Evolutionary conservation across 495 filamentous ascomycete species (phyloP).

Genomic region (Rhypophila decipiens): DNA sequence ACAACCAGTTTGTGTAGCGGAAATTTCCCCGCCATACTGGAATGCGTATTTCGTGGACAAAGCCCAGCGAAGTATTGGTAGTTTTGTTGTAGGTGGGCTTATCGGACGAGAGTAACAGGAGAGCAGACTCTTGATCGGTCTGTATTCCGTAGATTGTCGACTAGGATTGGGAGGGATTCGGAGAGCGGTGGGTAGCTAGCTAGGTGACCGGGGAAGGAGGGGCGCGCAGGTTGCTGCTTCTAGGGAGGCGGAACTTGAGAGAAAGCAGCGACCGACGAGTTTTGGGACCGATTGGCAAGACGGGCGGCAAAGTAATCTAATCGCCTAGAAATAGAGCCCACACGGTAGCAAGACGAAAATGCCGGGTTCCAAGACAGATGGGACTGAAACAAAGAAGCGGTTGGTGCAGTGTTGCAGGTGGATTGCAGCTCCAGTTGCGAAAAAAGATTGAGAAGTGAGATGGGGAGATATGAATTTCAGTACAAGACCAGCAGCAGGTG

Average conservation of each 20-base stretch:
- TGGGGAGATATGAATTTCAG: background rate
- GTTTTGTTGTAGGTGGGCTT: too few relatives aligned
- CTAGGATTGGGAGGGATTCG: slow-evolving; percentile 5
- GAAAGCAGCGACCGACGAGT: background rate
- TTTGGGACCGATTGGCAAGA: background rate
- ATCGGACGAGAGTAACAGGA: too few relatives aligned
- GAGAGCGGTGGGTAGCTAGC: slow-evolving; percentile 1
- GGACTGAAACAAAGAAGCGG: too few relatives aligned
- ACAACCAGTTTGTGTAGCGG: slow-evolving; percentile 98
- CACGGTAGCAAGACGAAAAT: background rate
- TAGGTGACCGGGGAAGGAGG: background rate
- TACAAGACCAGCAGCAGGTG: background rate
- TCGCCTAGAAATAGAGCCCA: background rate
- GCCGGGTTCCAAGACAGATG: background rate
- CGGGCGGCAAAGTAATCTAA: background rate
- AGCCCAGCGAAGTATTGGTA: too few relatives aligned
- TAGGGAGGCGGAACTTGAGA: too few relatives aligned
- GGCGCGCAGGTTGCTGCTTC: too few relatives aligned
- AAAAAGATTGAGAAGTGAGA: background rate
- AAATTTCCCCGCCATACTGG: slow-evolving; percentile 67
- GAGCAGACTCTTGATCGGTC: too few relatives aligned
- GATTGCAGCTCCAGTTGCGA: too few relatives aligned
- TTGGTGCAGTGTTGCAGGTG: too few relatives aligned
- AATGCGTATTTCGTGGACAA: slow-evolving; percentile 9
- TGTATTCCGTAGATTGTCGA: too few relatives aligned